Evolutionary conservation across 2,329 filamentous ascomycete species (phyloP).

Genomic region (Colletotrichum magnum): DNA sequence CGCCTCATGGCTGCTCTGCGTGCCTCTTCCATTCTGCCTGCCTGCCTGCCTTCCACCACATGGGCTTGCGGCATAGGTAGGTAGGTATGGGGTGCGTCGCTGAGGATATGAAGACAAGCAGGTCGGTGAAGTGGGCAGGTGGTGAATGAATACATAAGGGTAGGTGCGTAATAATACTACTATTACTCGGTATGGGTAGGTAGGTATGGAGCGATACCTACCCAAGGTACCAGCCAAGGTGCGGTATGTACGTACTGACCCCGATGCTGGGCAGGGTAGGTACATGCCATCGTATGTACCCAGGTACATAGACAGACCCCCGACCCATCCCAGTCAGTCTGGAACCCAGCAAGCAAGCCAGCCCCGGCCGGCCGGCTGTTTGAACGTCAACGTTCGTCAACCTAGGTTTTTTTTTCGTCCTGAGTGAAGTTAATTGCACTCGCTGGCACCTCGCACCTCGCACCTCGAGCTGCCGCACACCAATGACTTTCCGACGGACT

Average conservation of each 20-base stretch:
- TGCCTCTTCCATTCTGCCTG: too few species aligned
- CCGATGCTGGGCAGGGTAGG: constrained; percentile 10
- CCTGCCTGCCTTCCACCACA: too few species aligned
- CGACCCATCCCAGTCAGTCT: constrained; percentile 16
- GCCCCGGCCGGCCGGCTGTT: constrained; percentile 37
- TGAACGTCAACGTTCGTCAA: constrained; percentile 37
- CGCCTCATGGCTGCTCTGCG: too few species aligned
- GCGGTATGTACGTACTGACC: constrained; percentile 3
- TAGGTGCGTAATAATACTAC: too few species aligned
- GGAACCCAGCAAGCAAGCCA: constrained; percentile 32
- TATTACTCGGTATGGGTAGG: too few species aligned
- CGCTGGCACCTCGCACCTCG: constrained; percentile 6
- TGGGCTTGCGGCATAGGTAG: too few species aligned
- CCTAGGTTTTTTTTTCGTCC: constrained; percentile 17
- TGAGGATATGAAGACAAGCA: too few species aligned
- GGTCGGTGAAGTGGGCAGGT: too few species aligned
- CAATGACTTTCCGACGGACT: background rate
- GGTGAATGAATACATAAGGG: too few species aligned
- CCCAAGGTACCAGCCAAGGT: background rate
- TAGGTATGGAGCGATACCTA: background rate
- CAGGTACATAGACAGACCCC: constrained; percentile 12
- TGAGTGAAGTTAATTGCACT: constrained; percentile 29
- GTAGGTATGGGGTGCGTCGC: too few species aligned
- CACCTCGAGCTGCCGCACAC: background rate
- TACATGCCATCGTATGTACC: constrained; percentile 21